Percentiles rank a stretch among this genome's conserved stretches.
These are phyloP conservation scores for Colletotrichum viniferum DNA, from an alignment of 2,329 filamentous ascomycete species.

Conservation along the genomic window DNA sequence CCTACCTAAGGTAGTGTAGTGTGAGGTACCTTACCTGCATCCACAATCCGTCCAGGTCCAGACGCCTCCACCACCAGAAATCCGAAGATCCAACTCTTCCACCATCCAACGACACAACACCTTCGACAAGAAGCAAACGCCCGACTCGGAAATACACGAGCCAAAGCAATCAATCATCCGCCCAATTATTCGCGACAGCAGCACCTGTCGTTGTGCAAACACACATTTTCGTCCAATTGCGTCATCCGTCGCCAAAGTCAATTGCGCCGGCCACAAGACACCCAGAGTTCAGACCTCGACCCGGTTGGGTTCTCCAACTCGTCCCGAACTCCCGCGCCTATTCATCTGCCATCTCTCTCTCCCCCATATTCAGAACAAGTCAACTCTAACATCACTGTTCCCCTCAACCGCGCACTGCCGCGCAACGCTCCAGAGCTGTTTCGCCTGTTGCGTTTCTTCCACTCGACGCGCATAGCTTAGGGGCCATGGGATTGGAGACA, in stretches of 20 bases:
- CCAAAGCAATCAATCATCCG: not conserved
- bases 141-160: not conserved
- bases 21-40: not conserved
- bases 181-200: not conserved
- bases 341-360: not conserved
- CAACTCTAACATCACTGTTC: not conserved
- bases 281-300: not conserved
- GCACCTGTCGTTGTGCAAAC: not conserved
- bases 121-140: not conserved
- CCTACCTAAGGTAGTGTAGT: not conserved
- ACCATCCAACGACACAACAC: not conserved
- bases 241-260: not conserved
- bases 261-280: not conserved
- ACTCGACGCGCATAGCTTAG: not conserved
- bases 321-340: not conserved
- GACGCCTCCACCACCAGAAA: not conserved
- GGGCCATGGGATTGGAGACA: conserved; percentile 23
- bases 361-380: not conserved
- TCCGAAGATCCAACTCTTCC: conserved; percentile 5
- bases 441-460: not conserved
- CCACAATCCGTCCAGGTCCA: not conserved
- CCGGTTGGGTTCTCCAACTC: not conserved
- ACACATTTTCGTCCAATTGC: not conserved
- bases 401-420: not conserved
- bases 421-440: conserved; percentile 1